Base-by-base conservation (phyloP, 2,329 filamentous ascomycete species). In the Aphanoascus verrucosus region DNA sequence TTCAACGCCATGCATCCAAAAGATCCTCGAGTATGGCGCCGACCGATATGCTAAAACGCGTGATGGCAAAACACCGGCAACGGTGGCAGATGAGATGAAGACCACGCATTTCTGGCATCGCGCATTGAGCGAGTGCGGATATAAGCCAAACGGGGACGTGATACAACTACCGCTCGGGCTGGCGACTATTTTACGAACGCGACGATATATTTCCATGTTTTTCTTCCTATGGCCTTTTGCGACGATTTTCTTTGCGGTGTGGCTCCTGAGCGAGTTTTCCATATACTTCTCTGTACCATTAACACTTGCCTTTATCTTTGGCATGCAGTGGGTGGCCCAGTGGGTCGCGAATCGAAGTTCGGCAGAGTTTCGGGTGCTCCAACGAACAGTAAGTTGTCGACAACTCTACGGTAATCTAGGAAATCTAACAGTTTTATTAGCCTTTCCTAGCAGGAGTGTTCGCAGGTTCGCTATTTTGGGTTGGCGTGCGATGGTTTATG, bases 361-460 rank as follows among this genome's bases (percentile, higher is more conserved):
- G 9, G 77, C 84, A 2, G 88, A 95, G 63, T 94, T 94, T 83
- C 85, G 88, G 61, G 81, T 85, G 60, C 83, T 97, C 62, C 89
- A 96, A 66, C 88, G 85, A 71, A 97, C 93, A 55, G 85, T 88
- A 75, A 63, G 83, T 72, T 7, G n/a, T 8, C 19, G 1, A 43
- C 17, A n/a, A 11, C 3, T 44, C 35, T 38, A 9, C 17, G 14
- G 28, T n/a, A 7, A 44, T 46, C 42, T 28, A n/a, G 6, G 19
- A 57, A 52, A 48, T 50, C 58, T 63, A 54, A 64, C 55, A n/a
- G 38, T 6, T 11, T 1, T 15, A 32, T 31, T 53, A 90, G 84
- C 91, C 93, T 11, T 97, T 90, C 78, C 76, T 98, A 60, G 84
- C 93, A 0, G 93, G 93, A 54, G 90, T 98, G 57, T 98, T 98